phyloP scores from a whole-genome alignment of 140 eudicot genomes.

The Flaveria floridana region DNA sequence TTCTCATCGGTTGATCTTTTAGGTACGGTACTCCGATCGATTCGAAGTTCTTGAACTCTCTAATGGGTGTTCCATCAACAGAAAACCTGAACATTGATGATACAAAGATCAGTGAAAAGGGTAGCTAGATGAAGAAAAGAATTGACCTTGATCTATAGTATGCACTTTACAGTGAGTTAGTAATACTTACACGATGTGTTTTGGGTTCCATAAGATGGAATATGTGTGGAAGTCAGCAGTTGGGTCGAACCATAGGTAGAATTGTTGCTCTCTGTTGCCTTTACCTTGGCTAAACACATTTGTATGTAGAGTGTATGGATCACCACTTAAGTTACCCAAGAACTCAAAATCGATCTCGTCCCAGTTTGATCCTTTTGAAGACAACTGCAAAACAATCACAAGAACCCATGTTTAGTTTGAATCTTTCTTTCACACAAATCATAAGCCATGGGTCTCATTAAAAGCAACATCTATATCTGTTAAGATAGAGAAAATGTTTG shows the following conservation, averaged over 20 bases:
- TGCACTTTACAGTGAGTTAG: neutral
- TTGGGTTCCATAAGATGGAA: constrained; percentile 44
- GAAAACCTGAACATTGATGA: constrained; percentile 32
- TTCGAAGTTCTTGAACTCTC: constrained; percentile 44
- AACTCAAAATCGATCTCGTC: constrained; percentile 57
- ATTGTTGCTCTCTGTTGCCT: constrained; percentile 54
- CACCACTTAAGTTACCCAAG: constrained; percentile 56
- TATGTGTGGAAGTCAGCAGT: constrained; percentile 48
- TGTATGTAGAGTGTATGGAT: constrained; percentile 50
- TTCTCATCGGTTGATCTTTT: constrained; percentile 41
- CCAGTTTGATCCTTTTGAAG: constrained; percentile 42
- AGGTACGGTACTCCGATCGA: constrained; percentile 45
- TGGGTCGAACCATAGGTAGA: constrained; percentile 54
- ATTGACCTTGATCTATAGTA: neutral
- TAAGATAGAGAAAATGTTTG: neutral
- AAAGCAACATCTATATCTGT: neutral
- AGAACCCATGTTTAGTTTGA: neutral
- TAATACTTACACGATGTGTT: constrained; percentile 36
- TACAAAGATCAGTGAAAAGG: neutral
- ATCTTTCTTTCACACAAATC: neutral
- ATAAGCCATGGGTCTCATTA: neutral
- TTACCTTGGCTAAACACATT: constrained; percentile 55
- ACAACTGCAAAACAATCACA: constrained; percentile 36
- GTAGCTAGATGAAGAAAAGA: too few species aligned
- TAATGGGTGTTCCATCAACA: constrained; percentile 46